Percentiles rank a stretch among this genome's conserved stretches.
Evolutionary conservation across 108 stramenopile genomes (phyloP).

Genomic region (Epipyxis sp.): DNA sequence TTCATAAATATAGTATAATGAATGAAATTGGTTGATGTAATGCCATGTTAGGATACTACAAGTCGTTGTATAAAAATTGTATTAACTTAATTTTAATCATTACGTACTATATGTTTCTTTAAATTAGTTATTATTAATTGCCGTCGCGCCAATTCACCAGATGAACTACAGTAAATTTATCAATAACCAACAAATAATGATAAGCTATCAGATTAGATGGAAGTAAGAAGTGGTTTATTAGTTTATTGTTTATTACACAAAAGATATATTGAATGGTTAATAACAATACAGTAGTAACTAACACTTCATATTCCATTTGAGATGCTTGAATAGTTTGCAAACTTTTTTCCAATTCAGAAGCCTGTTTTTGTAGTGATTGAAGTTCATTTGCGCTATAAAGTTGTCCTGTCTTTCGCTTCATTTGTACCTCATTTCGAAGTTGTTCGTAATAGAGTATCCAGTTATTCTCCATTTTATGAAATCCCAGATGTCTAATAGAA

Average conservation of each 20-base stretch:
- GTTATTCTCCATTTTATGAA: no score
- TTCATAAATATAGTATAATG: background rate
- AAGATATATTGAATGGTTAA: background rate
- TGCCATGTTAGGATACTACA: background rate
- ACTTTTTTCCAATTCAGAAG: background rate
- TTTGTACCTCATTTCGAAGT: no score
- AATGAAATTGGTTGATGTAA: background rate
- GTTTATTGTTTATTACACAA: background rate
- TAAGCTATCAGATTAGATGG: background rate
- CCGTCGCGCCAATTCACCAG: constrained; percentile 3
- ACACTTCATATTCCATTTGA: constrained; percentile 24
- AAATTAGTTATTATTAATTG: background rate
- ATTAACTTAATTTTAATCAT: background rate
- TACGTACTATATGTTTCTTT: background rate
- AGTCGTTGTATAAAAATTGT: background rate
- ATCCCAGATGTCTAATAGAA: no score
- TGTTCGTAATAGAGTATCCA: no score
- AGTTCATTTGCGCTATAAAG: no score
- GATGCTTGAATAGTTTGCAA: background rate
- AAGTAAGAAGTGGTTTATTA: background rate
- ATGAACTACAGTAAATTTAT: background rate
- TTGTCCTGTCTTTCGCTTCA: no score
- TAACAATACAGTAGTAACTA: no score
- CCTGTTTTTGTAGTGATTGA: background rate
- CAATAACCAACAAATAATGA: background rate